Conservation (phyloP, 345 rosid genomes). For the Triadica sebifera region DNA sequence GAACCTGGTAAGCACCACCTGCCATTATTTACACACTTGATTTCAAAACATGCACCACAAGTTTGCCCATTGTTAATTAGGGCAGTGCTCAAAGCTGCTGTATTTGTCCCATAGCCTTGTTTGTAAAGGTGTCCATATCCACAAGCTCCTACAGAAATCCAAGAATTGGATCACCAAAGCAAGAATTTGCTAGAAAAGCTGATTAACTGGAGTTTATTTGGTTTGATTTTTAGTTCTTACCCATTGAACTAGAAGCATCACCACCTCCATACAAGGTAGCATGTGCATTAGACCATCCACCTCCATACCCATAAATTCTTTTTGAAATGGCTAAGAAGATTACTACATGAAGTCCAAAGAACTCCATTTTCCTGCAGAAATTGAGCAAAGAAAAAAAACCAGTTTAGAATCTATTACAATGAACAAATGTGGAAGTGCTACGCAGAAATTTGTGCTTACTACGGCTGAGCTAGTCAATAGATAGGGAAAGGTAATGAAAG, state of each 20-base stretch:
- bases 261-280: slow-evolving; percentile 52
- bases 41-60: slow-evolving; percentile 30
- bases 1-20: slow-evolving; percentile 30
- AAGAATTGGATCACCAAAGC: background rate
- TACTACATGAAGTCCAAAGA: slow-evolving; percentile 27
- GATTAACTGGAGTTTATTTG: no score
- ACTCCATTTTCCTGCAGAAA: slow-evolving; percentile 35
- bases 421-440: background rate
- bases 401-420: background rate
- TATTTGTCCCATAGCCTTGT: slow-evolving; percentile 29
- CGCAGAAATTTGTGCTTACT: no score
- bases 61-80: slow-evolving; percentile 25
- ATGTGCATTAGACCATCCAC: slow-evolving; percentile 41
- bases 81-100: slow-evolving; percentile 34
- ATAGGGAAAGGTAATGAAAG: no score
- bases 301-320: slow-evolving; percentile 32
- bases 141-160: slow-evolving; percentile 21
- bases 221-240: slow-evolving; percentile 18
- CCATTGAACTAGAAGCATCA: slow-evolving; percentile 50
- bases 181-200: no score
- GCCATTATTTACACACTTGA: slow-evolving; percentile 25
- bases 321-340: slow-evolving; percentile 33
- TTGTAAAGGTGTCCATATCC: slow-evolving; percentile 28
- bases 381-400: background rate
- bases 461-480: no score